These are phyloP conservation scores for Suillus alpinus DNA, from an alignment of 768 basidiomycete genomes.

Conservation along the genomic window DNA sequence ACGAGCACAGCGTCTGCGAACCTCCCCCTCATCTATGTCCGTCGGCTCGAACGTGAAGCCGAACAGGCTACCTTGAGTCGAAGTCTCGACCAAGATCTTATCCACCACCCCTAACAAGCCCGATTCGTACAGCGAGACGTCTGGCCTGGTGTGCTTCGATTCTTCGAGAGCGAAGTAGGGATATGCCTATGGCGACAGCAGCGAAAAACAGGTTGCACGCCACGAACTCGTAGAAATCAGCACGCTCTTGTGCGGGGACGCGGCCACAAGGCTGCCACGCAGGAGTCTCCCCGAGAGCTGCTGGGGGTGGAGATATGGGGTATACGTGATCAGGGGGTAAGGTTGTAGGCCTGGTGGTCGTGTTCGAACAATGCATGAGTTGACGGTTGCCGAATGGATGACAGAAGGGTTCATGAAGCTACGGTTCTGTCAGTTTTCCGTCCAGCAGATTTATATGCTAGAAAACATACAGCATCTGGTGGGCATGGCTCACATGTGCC, in stretches of 20 bases:
- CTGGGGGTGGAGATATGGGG: conserved; percentile 13
- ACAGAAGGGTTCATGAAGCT: conserved; percentile 89
- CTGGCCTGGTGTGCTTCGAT: conserved; percentile 74
- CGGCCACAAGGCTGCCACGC: conserved; percentile 96
- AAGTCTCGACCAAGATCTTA: not conserved
- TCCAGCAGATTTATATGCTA: conserved; percentile 3
- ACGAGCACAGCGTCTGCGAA: not conserved
- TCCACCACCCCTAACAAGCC: conserved; percentile 46
- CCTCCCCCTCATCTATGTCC: not conserved
- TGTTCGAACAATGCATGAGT: conserved; percentile 71
- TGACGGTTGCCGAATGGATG: conserved; percentile 94
- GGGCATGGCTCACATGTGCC: conserved; percentile 66
- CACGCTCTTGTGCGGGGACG: conserved; percentile 72
- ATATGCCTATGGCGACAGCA: conserved; percentile 57
- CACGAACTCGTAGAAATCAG: conserved; percentile 89
- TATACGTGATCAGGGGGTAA: conserved; percentile 14
- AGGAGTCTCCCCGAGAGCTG: conserved; percentile 52
- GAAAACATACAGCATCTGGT: conserved; percentile 49
- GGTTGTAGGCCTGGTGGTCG: conserved; percentile 20
- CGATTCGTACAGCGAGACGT: conserved; percentile 84
- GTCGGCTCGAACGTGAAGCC: not conserved
- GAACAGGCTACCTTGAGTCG: not conserved
- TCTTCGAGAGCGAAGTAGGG: conserved; percentile 66
- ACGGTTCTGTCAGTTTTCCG: conserved; percentile 9
- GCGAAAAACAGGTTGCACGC: conserved; percentile 80